Conservation (phyloP, 768 basidiomycete genomes). For the Dioszegia aurantiaca region DNA sequence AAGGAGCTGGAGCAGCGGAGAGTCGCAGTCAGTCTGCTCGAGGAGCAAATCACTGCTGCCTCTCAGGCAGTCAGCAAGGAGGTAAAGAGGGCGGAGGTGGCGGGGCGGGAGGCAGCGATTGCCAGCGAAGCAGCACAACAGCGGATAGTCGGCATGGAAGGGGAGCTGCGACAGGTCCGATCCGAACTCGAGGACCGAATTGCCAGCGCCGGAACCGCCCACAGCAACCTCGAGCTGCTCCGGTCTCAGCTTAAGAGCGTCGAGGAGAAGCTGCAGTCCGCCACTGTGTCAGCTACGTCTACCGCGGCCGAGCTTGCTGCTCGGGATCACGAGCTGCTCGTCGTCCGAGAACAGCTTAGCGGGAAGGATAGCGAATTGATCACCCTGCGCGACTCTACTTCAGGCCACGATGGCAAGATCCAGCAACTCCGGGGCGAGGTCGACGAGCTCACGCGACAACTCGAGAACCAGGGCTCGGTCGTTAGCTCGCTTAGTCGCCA, state of each 20-base stretch:
- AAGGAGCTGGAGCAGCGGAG: not conserved
- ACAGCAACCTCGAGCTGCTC: not conserved
- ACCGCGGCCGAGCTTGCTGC: not conserved
- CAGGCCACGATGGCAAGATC: not conserved
- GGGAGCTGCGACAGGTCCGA: not conserved
- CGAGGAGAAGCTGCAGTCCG: not conserved
- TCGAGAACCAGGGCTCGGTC: slow-evolving; percentile 11
- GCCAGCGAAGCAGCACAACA: not conserved
- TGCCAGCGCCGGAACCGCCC: not conserved
- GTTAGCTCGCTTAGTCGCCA: not conserved
- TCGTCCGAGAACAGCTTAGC: not conserved
- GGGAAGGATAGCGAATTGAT: not conserved
- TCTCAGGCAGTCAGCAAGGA: slow-evolving; percentile 4
- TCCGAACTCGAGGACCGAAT: not conserved
- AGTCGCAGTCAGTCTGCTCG: not conserved
- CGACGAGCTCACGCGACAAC: slow-evolving; percentile 12
- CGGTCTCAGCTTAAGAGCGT: not conserved
- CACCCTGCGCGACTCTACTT: not conserved
- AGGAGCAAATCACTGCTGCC: not conserved
- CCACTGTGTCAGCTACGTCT: not conserved
- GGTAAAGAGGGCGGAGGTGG: slow-evolving; percentile 2
- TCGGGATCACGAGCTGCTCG: not conserved
- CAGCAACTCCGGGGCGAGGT: slow-evolving; percentile 9
- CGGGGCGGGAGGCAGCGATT: not conserved
- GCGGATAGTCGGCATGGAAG: not conserved